Base-by-base conservation (phyloP, 306 rosid species). In the Ochetophila trinervis region DNA sequence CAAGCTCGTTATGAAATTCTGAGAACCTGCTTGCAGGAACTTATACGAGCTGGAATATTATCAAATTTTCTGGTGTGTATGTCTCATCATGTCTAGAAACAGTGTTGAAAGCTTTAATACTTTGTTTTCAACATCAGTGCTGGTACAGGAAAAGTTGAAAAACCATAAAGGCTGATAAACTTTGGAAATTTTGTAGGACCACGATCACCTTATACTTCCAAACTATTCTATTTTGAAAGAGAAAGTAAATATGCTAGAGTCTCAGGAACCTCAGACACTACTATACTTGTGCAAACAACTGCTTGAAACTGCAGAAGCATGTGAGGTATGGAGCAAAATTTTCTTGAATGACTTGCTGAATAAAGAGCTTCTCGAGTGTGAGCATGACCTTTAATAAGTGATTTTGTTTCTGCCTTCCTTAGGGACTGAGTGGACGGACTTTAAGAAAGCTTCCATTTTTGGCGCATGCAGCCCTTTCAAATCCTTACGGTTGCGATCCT, bases 351-450 rank as follows among this genome's bases (percentile, higher is more conserved):
- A 51, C 57, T 34, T 66, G 56, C 22, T 27, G 14, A 45, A 53
- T 65, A 36, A 66, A 35, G 62, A 50, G 27, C 4, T 50, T 49
- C 27, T 6, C 14, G n/a, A 1, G 60, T 45, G 10, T 60, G 19
- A 6, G 27, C 17, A 53, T 21, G 18, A 64, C 59, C 0, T 30
- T 44, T 14, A 53, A 20, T 5, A 5, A 47, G 20, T 74, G 70
- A 74, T 53, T 21, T 62, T 34, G 19, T 5, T 22, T 15, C 10
- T 36, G 34, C 47, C 59, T 74, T 45, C 36, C 23, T 54, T 57
- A 94, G 99, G 97, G 99, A 72, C 64, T 84, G 87, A 94, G 99
- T 42, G 97, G 99, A 74, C 84, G 97, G 64, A 79, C 89, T 36
- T 72, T 94, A 74, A 84, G 97, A 84, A 93, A 93, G 85, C 97